A percentile compares a stretch with the other conserved stretches of the same genome.
phyloP scores from a whole-genome alignment of 225 moss, liverwort and hornwort species.

The Bryum argenteum region DNA sequence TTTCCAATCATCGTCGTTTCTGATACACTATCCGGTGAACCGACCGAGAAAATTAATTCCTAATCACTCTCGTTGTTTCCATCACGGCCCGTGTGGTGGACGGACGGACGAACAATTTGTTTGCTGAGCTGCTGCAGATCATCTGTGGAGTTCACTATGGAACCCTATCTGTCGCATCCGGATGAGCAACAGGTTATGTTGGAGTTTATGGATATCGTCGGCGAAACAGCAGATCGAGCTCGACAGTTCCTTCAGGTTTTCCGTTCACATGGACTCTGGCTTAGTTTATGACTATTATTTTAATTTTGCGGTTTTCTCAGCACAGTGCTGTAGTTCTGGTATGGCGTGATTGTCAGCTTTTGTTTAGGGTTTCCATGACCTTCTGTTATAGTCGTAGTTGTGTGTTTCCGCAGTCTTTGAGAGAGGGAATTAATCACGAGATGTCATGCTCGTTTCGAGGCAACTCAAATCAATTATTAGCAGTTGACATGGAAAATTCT shows the following conservation, averaged over 20 bases:
- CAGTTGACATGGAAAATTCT: background rate
- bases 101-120: constrained; percentile 26
- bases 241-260: constrained; percentile 87
- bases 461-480: constrained; percentile 7
- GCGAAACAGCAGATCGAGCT: constrained; percentile 72
- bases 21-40: background rate
- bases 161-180: constrained; percentile 49
- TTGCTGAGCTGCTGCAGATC: constrained; percentile 20
- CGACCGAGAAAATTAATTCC: background rate
- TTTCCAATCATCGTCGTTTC: background rate
- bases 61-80: background rate
- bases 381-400: background rate
- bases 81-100: background rate
- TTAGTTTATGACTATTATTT: background rate
- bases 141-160: constrained; percentile 48
- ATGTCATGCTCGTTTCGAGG: constrained; percentile 17
- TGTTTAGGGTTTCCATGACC: background rate
- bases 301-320: background rate
- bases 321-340: background rate
- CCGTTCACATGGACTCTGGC: constrained; percentile 10
- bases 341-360: background rate
- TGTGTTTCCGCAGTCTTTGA: background rate
- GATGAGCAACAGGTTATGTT: constrained; percentile 84
- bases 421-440: background rate
- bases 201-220: constrained; percentile 84